These are phyloP conservation scores for Bipolaris oryzae DNA, from an alignment of 2,329 filamentous ascomycete species.

Conservation along the genomic window DNA sequence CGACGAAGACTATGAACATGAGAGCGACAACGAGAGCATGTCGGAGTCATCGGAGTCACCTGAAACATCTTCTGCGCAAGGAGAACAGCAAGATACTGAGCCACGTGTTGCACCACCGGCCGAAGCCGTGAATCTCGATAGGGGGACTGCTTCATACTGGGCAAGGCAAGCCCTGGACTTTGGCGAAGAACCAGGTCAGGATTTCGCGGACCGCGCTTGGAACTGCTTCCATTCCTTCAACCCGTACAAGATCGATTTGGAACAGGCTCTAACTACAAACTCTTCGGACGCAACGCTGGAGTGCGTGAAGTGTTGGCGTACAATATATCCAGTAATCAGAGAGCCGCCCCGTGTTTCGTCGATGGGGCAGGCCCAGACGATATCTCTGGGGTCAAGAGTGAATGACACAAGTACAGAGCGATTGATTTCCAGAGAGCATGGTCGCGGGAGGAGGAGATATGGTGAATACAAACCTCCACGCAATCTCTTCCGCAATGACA, in stretches of 20 bases:
- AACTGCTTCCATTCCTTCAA: slow-evolving; percentile 34
- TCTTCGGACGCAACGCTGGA: slow-evolving; percentile 27
- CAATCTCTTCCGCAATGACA: slow-evolving; percentile 15
- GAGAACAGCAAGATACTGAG: background rate
- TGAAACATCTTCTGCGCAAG: background rate
- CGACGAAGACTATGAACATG: slow-evolving; percentile 31
- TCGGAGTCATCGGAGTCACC: slow-evolving; percentile 16
- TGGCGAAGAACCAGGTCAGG: slow-evolving; percentile 45
- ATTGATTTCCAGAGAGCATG: slow-evolving; percentile 1
- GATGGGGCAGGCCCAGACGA: background rate
- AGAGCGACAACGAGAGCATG: slow-evolving; percentile 31
- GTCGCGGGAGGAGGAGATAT: background rate
- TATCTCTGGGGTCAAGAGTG: background rate
- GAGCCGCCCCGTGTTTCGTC: slow-evolving; percentile 4
- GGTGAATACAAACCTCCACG: slow-evolving; percentile 14
- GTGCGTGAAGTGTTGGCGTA: slow-evolving; percentile 39
- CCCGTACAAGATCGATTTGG: slow-evolving; percentile 21
- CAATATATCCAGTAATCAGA: slow-evolving; percentile 32
- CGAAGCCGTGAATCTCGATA: slow-evolving; percentile 42
- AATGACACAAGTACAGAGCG: background rate
- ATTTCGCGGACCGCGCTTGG: slow-evolving; percentile 30
- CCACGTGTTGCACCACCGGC: background rate
- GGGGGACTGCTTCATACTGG: slow-evolving; percentile 40
- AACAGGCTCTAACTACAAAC: slow-evolving; percentile 14
- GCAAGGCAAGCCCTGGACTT: slow-evolving; percentile 39